Evolutionary conservation across 2,329 filamentous ascomycete species (phyloP), one percentile per base, ranked within the genome.

Genomic region (Ceratocystis ficicola): DNA sequence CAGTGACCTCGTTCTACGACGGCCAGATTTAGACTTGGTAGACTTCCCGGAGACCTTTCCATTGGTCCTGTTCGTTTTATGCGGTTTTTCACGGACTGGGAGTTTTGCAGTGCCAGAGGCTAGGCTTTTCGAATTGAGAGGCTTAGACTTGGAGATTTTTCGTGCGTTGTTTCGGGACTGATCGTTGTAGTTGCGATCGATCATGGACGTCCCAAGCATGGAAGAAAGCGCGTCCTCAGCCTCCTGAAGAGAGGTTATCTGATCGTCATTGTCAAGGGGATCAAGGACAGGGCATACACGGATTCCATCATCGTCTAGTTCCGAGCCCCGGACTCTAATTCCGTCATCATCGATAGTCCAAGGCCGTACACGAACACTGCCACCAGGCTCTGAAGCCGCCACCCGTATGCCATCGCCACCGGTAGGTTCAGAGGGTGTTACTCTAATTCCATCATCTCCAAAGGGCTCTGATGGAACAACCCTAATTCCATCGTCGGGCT

Each of bases 401-500:
- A 67, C 68, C 12, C 73, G 69, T 41, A 73, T 73, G 1, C 73
- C 71, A 67, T 75, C 73, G 28, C 73, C 72, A 8, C 15, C 55
- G 2, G 15, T 30, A 2, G 65, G 65, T 22, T 64, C 65, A 4
- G 52, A 67, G 1, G 65, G 62, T 5, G 62, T 61, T 20, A 67
- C 62, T 55, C 65, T 55, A 17, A 64, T 52, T 73, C 73, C 22
- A 72, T 71, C 10, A 68, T 61, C 64, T 70, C 72, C 28, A 44
- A 41, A 17, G 50, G 46, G 12, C 36, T 67, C 65, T 50, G 65
- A 59, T 1, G 80, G 77, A 8, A 70, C 76, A 22, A 81, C 75
- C 22, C 79, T 75, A 48, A 79, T 79, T 1, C 78, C 78, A 66
- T 79, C 76, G 66, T 77, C 73, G n/a, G 65, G 61, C 20, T 63